Base-by-base conservation (phyloP, 2,329 filamentous ascomycete genomes). In the Aspergillus neoniger region DNA sequence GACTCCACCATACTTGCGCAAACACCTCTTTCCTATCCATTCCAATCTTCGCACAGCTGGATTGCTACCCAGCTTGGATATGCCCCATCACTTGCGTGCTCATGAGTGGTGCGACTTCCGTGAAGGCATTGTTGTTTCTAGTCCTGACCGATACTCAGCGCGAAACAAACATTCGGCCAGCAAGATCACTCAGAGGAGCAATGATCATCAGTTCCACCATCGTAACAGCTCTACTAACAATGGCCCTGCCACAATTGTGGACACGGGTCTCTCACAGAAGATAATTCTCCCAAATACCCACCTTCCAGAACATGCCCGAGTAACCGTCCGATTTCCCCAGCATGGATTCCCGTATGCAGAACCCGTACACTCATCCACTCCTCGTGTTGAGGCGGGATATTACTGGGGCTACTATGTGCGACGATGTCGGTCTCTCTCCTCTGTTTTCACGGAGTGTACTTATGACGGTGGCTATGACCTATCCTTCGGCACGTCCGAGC, bases 381-480 rank as follows among this genome's bases (percentile, higher is more conserved):
- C 92, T 1, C 84, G 91, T 59, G 88, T 89, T 55, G 86, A 92
- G 64, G 85, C 81, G 1, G 92, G 92, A 0, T 95, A 92, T 76
- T 96, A 93, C 77, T 96, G 92, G 91, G 92, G 92, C 49, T 96
- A 90, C 74, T 83, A 80, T 8, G 86, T 92, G 3, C 85, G 92
- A 25, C 85, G 83, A 63, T 88, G 88, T 38, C 70, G 76, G 4
- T 88, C 85, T 2, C 82, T 96, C 5, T 90, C 90, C 5, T 80
- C 83, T 5, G 86, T 96, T 7, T 92, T 94, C 70, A 92, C 41
- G 0, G 41, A 44, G 14, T 23, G 41, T 21, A 19, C 19, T 3
- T 23, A 21, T 44, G 41, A 44, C 19, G 41, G 41, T 21, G 41
- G 41, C 41, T 44, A 44, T 14, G 41, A 44, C 9, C 14, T 44